Conservation (phyloP, 345 rosid species). For the Fremontodendron californicum region DNA sequence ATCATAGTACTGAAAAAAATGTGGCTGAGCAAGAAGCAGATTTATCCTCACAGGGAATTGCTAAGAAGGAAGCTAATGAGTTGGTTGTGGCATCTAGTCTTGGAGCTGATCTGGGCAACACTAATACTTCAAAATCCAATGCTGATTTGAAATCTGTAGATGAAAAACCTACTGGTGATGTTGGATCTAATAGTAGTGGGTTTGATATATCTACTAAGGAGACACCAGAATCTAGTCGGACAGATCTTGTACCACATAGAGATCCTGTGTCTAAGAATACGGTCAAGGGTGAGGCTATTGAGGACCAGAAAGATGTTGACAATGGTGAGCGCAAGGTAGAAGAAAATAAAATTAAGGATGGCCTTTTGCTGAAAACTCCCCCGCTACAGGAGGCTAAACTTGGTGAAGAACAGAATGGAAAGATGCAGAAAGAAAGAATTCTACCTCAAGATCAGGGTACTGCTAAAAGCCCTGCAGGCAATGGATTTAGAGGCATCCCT, state of each 20-base stretch:
- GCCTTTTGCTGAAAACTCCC: conserved; percentile 17
- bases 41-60: conserved; percentile 23
- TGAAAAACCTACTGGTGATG: conserved; percentile 27
- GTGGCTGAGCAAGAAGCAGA: conserved; percentile 25
- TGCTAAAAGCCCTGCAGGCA: conserved; percentile 25
- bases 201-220: conserved; percentile 21
- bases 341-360: conserved; percentile 30
- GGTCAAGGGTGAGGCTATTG: conserved; percentile 34
- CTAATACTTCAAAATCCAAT: conserved; percentile 37
- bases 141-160: conserved; percentile 25
- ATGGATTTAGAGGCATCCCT: conserved; percentile 18
- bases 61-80: conserved; percentile 23
- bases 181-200: conserved; percentile 14
- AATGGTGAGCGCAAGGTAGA: conserved; percentile 24
- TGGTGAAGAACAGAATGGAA: conserved; percentile 24
- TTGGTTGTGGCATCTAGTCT: conserved; percentile 5
- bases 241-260: conserved; percentile 14
- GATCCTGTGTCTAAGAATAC: conserved; percentile 21
- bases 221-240: conserved; percentile 6
- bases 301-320: conserved; percentile 30
- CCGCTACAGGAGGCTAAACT: conserved; percentile 27
- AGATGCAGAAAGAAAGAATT: conserved; percentile 21
- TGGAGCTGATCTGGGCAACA: conserved; percentile 23
- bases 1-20: conserved; percentile 23
- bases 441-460: conserved; percentile 23